Conservation (phyloP, 2,329 filamentous ascomycete species). For the Hypoxylon rubiginosum region DNA sequence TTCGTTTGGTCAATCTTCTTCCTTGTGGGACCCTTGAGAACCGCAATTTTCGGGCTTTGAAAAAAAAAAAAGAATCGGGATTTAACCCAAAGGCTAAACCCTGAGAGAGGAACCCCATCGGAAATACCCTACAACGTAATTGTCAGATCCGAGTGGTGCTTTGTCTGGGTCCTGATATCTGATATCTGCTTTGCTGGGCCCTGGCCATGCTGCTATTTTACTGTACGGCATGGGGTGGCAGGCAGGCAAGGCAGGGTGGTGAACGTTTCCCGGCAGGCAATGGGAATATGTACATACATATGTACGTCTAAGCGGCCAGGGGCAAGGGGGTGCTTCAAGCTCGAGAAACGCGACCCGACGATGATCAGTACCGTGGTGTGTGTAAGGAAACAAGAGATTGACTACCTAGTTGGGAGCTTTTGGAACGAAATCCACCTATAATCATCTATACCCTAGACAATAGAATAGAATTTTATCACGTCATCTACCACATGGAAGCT, state of each 20-base stretch:
- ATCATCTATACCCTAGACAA: conserved; percentile 23
- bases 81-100: background rate
- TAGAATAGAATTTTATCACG: conserved; percentile 30
- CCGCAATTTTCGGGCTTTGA: conserved; percentile 8
- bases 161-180: conserved; percentile 16
- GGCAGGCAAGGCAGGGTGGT: too few relatives aligned
- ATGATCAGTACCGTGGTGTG: background rate
- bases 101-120: background rate
- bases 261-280: background rate
- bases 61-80: conserved; percentile 2
- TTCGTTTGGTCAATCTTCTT: background rate
- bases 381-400: conserved; percentile 4
- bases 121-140: background rate
- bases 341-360: background rate
- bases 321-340: conserved; percentile 3
- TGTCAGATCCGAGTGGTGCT: background rate
- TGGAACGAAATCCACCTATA: conserved; percentile 8
- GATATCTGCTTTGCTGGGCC: background rate
- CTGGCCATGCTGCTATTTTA: conserved; percentile 7
- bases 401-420: conserved; percentile 16
- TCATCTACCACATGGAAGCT: conserved; percentile 30
- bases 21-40: background rate
- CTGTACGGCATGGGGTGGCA: conserved; percentile 35
- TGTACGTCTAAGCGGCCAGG: conserved; percentile 8
- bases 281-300: background rate